Conservation (phyloP, 805 yeast genomes). For the Blastobotrys robertii region DNA sequence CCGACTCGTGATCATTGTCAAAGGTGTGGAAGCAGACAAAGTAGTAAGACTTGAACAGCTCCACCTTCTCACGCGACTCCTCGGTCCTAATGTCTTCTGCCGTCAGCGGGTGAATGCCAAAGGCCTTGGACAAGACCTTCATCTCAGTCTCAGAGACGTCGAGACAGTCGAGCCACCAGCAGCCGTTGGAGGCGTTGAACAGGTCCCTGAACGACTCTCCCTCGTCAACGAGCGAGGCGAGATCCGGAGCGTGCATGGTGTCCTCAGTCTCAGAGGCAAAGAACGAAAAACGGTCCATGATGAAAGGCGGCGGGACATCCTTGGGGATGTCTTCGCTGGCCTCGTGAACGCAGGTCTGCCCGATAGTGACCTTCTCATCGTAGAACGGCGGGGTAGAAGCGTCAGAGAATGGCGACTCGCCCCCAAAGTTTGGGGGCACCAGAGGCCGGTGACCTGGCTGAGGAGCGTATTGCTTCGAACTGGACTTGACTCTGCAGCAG, state of each 20-base stretch:
- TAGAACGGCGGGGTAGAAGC: neutral
- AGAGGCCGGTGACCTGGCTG: constrained; percentile 10
- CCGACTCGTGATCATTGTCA: constrained; percentile 74
- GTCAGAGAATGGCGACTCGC: constrained; percentile 4
- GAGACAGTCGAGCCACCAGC: constrained; percentile 94
- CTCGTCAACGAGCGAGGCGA: constrained; percentile 56
- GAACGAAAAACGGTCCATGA: constrained; percentile 76
- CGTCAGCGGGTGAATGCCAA: constrained; percentile 95
- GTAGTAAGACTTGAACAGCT: constrained; percentile 78
- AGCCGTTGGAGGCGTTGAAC: constrained; percentile 60
- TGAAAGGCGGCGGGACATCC: constrained; percentile 18
- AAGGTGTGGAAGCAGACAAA: constrained; percentile 96
- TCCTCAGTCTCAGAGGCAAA: constrained; percentile 76
- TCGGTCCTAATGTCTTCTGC: constrained; percentile 96
- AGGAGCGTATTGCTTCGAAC: neutral
- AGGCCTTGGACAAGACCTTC: constrained; percentile 85
- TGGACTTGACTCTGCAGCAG: constrained; percentile 5
- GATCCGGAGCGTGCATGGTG: constrained; percentile 82
- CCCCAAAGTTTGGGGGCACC: constrained; percentile 12
- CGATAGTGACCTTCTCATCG: neutral
- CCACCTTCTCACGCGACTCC: constrained; percentile 96
- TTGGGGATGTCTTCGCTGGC: constrained; percentile 1
- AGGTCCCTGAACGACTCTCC: constrained; percentile 58
- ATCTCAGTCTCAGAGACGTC: constrained; percentile 94
- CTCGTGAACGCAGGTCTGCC: neutral